phyloP scores from a whole-genome alignment of 805 yeast genomes.

The Yarrowia phangngaensis region DNA sequence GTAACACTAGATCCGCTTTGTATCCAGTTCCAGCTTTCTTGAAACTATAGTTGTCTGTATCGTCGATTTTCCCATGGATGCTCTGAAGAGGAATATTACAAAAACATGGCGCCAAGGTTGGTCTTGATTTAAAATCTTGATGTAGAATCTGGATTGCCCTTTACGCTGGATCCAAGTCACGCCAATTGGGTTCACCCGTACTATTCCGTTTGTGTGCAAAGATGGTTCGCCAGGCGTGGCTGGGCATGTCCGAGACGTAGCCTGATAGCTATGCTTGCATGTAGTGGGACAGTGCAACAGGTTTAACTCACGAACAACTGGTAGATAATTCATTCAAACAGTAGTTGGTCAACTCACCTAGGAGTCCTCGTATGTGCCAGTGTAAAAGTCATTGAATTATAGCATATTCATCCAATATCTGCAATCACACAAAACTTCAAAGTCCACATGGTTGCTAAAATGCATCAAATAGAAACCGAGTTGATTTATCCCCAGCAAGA shows the following conservation, averaged over 20 bases:
- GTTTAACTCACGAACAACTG: slow-evolving; percentile 59
- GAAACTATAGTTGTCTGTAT: too few species aligned
- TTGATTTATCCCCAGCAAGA: too few species aligned
- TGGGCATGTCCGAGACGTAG: slow-evolving; percentile 64
- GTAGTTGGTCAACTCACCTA: slow-evolving; percentile 85
- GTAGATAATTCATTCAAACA: slow-evolving; percentile 71
- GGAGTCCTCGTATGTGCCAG: too few species aligned
- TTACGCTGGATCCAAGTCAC: slow-evolving; percentile 67
- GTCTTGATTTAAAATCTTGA: slow-evolving; percentile 69
- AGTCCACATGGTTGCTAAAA: too few species aligned
- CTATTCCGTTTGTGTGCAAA: slow-evolving; percentile 81
- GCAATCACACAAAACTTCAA: too few species aligned
- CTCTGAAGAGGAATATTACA: slow-evolving; percentile 81
- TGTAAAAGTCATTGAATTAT: too few species aligned
- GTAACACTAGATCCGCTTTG: too few species aligned
- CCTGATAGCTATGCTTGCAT: slow-evolving; percentile 61
- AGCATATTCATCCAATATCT: too few species aligned
- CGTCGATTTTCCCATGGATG: slow-evolving; percentile 86
- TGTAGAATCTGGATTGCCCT: slow-evolving; percentile 65
- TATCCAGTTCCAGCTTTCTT: too few species aligned
- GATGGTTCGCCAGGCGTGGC: slow-evolving; percentile 91
- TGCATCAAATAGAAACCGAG: too few species aligned
- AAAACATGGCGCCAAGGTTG: slow-evolving; percentile 85
- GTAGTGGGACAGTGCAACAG: slow-evolving; percentile 65
- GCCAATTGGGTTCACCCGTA: slow-evolving; percentile 79